Evolutionary conservation across 2,329 filamentous ascomycete species (phyloP).

Genomic region (Alternaria brassicicola): DNA sequence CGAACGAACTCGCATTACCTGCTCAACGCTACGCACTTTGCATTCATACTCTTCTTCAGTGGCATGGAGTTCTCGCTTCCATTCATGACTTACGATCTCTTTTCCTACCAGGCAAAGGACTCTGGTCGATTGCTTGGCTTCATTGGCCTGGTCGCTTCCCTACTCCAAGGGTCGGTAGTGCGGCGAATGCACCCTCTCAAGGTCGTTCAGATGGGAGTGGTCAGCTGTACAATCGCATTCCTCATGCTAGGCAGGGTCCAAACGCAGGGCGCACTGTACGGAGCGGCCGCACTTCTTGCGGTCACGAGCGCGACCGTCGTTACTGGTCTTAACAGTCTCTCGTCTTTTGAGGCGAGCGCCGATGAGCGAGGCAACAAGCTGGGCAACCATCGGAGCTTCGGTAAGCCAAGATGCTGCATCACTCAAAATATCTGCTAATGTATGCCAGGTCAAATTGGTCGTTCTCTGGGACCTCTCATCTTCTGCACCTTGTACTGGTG

Average conservation of each 20-base stretch:
- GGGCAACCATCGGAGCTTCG: conserved; percentile 75
- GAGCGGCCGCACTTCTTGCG: conserved; percentile 81
- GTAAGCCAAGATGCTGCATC: conserved; percentile 34
- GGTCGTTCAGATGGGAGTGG: conserved; percentile 79
- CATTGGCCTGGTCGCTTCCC: conserved; percentile 85
- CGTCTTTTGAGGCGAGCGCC: conserved; percentile 83
- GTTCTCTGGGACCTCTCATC: conserved; percentile 82
- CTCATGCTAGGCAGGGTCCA: conserved; percentile 74
- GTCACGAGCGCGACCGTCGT: conserved; percentile 94
- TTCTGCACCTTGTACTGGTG: conserved; percentile 99
- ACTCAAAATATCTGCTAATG: conserved; percentile 18
- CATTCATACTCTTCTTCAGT: conserved; percentile 95
- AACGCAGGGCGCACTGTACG: conserved; percentile 74
- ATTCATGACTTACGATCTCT: conserved; percentile 96
- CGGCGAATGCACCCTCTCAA: conserved; percentile 80
- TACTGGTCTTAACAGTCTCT: conserved; percentile 88
- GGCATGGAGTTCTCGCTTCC: conserved; percentile 98
- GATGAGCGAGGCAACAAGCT: conserved; percentile 85
- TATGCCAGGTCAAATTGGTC: conserved; percentile 77
- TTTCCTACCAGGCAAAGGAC: conserved; percentile 76
- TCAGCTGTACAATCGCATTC: conserved; percentile 80
- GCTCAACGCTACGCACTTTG: conserved; percentile 84
- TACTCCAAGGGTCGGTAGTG: conserved; percentile 93
- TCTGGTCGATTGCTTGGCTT: conserved; percentile 88
- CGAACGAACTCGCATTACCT: conserved; percentile 83